Percentiles rank a stretch among this genome's conserved stretches.
These are phyloP conservation scores for Gaultheria prostrata DNA, from an alignment of 148 eudicot genomes.

Conservation along the genomic window DNA sequence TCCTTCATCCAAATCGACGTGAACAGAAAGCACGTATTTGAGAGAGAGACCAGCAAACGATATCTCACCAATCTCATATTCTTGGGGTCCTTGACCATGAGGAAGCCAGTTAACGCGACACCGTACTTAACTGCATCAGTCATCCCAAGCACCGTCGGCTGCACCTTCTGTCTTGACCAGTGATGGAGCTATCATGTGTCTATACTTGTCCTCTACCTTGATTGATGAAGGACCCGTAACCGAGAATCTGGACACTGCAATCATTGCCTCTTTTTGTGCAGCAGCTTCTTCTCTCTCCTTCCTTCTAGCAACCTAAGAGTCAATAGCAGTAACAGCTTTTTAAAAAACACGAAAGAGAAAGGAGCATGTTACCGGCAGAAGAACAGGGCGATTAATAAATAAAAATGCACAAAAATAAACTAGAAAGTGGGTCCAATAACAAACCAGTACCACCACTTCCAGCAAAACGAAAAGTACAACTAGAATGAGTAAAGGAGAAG, in stretches of 20 bases:
- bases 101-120: background rate
- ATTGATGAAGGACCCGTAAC: constrained; percentile 29
- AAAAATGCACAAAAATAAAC: background rate
- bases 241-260: constrained; percentile 30
- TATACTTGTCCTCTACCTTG: constrained; percentile 47
- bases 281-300: constrained; percentile 51
- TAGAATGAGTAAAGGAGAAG: background rate
- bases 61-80: background rate
- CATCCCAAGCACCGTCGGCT: constrained; percentile 59
- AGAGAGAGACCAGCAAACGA: background rate
- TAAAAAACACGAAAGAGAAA: background rate
- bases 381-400: background rate
- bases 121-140: constrained; percentile 20
- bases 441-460: background rate
- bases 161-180: constrained; percentile 38
- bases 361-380: background rate
- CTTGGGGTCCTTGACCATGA: background rate
- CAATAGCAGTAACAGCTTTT: constrained; percentile 12
- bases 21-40: background rate
- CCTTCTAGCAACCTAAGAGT: constrained; percentile 47
- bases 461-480: background rate
- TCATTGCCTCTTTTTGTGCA: constrained; percentile 43
- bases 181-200: constrained; percentile 48
- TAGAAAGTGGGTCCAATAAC: background rate
- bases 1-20: background rate